A percentile compares a stretch with the other conserved stretches of the same genome.
These are phyloP conservation scores for Colletotrichum liaoningense DNA, from an alignment of 2,329 filamentous ascomycete species.

Conservation along the genomic window DNA sequence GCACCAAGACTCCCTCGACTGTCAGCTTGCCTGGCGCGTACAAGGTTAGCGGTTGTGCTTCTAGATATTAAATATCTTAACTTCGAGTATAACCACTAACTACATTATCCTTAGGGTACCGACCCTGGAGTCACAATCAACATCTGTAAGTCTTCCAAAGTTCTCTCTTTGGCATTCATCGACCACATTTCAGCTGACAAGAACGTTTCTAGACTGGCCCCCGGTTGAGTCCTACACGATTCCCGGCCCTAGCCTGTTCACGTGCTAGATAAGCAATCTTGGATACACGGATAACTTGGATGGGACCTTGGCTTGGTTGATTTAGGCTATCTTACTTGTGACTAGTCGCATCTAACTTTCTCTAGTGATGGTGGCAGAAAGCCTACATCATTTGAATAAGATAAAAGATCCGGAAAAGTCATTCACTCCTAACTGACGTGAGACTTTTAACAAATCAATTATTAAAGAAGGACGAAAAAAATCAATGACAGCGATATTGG, in stretches of 20 bases:
- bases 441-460: no score
- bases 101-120: not conserved
- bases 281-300: no score
- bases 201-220: not conserved
- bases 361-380: no score
- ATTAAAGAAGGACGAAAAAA: no score
- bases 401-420: no score
- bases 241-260: not conserved
- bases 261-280: not conserved
- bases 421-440: no score
- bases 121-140: not conserved
- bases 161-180: not conserved
- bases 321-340: no score
- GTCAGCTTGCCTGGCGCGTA: slow-evolving; percentile 46
- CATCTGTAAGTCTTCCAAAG: not conserved
- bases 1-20: slow-evolving; percentile 40
- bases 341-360: no score
- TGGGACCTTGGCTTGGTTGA: not conserved
- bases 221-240: not conserved
- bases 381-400: no score
- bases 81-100: not conserved
- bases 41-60: slow-evolving; percentile 2
- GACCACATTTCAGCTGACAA: not conserved
- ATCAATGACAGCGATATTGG: no score
- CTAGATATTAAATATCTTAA: not conserved